A percentile compares a stretch with the other conserved stretches of the same genome.
These are phyloP conservation scores for Aspergillus leporis DNA, from an alignment of 495 filamentous ascomycete genomes.

Conservation along the genomic window DNA sequence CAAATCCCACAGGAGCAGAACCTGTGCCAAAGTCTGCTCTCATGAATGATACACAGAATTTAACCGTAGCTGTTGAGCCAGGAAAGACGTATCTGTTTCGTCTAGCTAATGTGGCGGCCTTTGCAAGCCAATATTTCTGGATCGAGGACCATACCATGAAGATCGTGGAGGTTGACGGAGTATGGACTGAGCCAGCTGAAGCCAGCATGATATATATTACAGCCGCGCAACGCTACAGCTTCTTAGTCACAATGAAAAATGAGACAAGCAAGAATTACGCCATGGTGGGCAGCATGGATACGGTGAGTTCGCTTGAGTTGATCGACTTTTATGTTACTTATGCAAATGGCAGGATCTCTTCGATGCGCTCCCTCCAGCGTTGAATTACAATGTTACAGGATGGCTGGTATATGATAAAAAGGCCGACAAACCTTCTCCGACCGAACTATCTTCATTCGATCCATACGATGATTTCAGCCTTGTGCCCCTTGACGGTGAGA, in stretches of 20 bases:
- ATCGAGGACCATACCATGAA: conserved; percentile 69
- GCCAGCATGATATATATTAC: conserved; percentile 64
- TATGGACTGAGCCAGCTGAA: conserved; percentile 55
- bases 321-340: background rate
- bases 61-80: conserved; percentile 60
- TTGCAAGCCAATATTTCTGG: conserved; percentile 76
- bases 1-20: conserved; percentile 56
- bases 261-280: conserved; percentile 65
- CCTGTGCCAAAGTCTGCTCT: conserved; percentile 53
- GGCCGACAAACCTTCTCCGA: conserved; percentile 43
- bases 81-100: conserved; percentile 81
- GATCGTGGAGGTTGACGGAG: conserved; percentile 57
- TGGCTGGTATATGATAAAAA: conserved; percentile 72
- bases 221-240: conserved; percentile 69
- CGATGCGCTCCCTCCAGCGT: conserved; percentile 28
- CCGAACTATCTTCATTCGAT: conserved; percentile 13
- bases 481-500: conserved; percentile 47
- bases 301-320: background rate
- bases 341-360: conserved; percentile 18
- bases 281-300: conserved; percentile 50
- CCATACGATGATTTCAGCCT: conserved; percentile 59
- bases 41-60: conserved; percentile 58
- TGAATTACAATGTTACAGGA: conserved; percentile 70
- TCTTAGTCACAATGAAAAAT: conserved; percentile 67
- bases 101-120: conserved; percentile 73